Evolutionary conservation across 768 basidiomycete genomes (phyloP), one percentile per base, ranked within the genome.

Genomic region (Suillus subaureus): DNA sequence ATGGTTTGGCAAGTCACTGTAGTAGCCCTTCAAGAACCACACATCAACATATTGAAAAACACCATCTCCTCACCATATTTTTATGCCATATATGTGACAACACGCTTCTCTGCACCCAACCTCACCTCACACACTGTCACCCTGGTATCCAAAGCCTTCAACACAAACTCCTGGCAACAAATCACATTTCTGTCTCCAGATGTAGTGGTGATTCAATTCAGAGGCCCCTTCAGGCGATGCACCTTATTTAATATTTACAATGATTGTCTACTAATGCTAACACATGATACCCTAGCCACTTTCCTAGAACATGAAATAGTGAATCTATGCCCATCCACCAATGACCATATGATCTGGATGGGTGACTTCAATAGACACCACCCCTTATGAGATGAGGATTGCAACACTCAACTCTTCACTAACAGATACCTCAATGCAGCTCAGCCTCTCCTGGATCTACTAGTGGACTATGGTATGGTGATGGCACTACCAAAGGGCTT

Each of bases 331-430:
- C 54, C 62, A 3, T n/a, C 63, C 0, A n/a, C 37, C 11, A 7
- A 55, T 0, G 56, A 67, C n/a, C 68, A 71, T n/a, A 37, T 72
- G 42, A 28, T 74, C 15, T 74, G 70, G 74, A 3, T 71, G 0
- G 70, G 74, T 0, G n/a, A n/a, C n/a, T n/a, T n/a, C n/a, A n/a
- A n/a, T n/a, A n/a, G 67, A 75, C 74, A 74, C 47, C 74, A 74
- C 58, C 72, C 70, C 0, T 47, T 69, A 2, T 75, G 74, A 72
- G 73, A 74, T 6, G 62, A 70, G 2, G 23, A 62, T 3, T 43
- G 6, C 2, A 55, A 63, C 12, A 66, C 70, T 37, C 68, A 72
- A n/a, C 64, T 74, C 0, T 69, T 72, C 43, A 71, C 64, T 4
- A 57, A 51, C 5, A 15, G 6, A 7, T 42, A 64, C 9, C 61